Base-by-base conservation (phyloP, 2,329 filamentous ascomycete genomes). In the Aspergillus novoparasiticus region DNA sequence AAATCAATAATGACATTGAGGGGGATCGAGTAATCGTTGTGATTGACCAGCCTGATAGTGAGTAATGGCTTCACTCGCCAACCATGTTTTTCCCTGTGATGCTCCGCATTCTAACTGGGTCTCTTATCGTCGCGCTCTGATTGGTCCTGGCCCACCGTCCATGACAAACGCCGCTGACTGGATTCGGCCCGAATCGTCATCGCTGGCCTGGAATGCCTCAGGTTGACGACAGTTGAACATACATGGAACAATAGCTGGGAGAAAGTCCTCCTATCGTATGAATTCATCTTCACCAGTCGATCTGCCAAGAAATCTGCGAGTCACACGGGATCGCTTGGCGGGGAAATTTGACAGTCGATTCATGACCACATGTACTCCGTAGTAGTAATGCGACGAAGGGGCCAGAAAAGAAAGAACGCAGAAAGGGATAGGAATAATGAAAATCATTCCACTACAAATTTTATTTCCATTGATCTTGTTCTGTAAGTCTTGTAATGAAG, bases 131-230 rank as follows among this genome's bases (percentile, higher is more conserved):
- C 1, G 23, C 0, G 1, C 11, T 21, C 56, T 72, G 46, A 75
- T 76, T 76, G 73, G 74, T 32, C 51, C 39, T 11, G 32, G 11
- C 5, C 11, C 16, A n/a, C 23, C 12, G 26, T 32, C 23, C 66
- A 68, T 76, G 74, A 76, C 74, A 75, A 72, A 76, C 70, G 54
- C 32, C 64, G 73, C 71, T 76, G 74, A 76, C 73, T 73, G 63
- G 61, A 64, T 30, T 61, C 65, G 65, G 64, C 54, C 62, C 65
- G 61, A 67, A 61, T 50, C 41, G 56, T 34, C 21, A 28, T 28
- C 30, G 26, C 21, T 23, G 2, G 21, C 45, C 12, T 12, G 23
- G 45, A 6, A 34, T 32, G 26, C 48, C 48, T 51, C 48, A 48
- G 45, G 45, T 26, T 46, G 39, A 41, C 19, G 39, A 41, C 39